These are phyloP conservation scores for Stephania yunnanensis DNA, from an alignment of 164 flowering plant species.

Conservation along the genomic window DNA sequence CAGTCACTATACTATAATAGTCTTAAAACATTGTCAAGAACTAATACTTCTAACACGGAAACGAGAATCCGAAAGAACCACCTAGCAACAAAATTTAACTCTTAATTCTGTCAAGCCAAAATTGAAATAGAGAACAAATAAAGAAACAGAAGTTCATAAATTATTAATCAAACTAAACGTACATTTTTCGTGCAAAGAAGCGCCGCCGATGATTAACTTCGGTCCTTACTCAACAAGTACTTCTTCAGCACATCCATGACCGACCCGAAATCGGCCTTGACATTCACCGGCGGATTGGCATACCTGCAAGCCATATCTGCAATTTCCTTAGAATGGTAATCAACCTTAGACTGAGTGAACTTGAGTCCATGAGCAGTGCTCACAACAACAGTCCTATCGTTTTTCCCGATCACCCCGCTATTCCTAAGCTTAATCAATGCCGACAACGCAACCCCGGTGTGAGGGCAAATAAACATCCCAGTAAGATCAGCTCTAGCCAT, in stretches of 20 bases:
- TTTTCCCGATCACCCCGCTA: slow-evolving; percentile 56
- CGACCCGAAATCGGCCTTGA: slow-evolving; percentile 58
- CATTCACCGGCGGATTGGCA: slow-evolving; percentile 55
- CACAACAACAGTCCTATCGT: slow-evolving; percentile 81
- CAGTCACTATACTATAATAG: neutral
- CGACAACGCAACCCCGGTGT: slow-evolving; percentile 83
- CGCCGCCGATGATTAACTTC: neutral
- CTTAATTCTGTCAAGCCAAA: neutral
- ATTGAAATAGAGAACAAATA: neutral
- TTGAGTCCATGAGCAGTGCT: slow-evolving; percentile 93
- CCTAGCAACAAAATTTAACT: neutral
- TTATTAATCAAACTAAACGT: neutral
- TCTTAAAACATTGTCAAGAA: slow-evolving; percentile 4
- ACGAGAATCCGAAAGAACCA: neutral
- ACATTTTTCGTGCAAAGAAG: neutral
- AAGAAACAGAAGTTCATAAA: neutral
- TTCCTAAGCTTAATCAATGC: slow-evolving; percentile 71
- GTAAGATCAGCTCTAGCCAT: slow-evolving; percentile 78
- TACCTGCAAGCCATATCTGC: slow-evolving; percentile 53
- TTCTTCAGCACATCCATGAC: slow-evolving; percentile 70
- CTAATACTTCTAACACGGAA: neutral
- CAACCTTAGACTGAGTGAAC: slow-evolving; percentile 82
- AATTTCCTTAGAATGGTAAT: slow-evolving; percentile 59
- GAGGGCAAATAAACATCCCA: slow-evolving; percentile 91
- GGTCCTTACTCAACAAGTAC: slow-evolving; percentile 26